Evolutionary conservation across 345 rosid species (phyloP).

Genomic region (Acer saccharum): DNA sequence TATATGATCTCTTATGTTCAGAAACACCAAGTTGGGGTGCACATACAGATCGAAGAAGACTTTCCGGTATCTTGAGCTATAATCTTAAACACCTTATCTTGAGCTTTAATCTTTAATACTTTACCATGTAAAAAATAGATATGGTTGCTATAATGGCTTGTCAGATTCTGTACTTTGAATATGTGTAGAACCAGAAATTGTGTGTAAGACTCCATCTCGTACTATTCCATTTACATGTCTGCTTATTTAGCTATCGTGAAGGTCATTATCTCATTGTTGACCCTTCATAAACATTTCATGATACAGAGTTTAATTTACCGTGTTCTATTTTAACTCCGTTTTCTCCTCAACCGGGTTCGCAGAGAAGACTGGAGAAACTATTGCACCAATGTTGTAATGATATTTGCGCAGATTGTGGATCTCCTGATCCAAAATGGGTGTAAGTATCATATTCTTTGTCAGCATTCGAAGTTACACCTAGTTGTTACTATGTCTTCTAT

Average conservation of each 20-base stretch:
- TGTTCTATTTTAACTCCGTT: background rate
- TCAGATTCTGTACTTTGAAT: background rate
- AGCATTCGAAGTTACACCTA: background rate
- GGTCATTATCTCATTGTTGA: background rate
- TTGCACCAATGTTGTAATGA: slow-evolving; percentile 56
- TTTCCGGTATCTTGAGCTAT: slow-evolving; percentile 47
- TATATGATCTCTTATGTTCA: slow-evolving; percentile 54
- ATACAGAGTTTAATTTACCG: no score
- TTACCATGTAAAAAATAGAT: background rate
- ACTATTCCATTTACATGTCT: background rate
- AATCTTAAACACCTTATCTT: slow-evolving; percentile 12
- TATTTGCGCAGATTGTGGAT: slow-evolving; percentile 91
- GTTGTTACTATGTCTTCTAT: background rate
- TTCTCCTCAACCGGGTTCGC: slow-evolving; percentile 45
- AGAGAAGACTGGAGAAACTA: slow-evolving; percentile 55
- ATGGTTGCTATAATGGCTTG: background rate
- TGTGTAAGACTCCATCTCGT: background rate
- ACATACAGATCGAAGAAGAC: slow-evolving; percentile 31
- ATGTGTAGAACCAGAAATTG: background rate
- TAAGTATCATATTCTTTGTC: slow-evolving; percentile 40
- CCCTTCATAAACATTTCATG: background rate
- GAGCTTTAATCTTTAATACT: background rate
- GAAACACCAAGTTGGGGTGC: slow-evolving; percentile 41
- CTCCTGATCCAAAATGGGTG: slow-evolving; percentile 98
- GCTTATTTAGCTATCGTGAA: background rate